These are phyloP conservation scores for Vigna unguiculata DNA, from an alignment of 306 rosid species.

Conservation along the genomic window DNA sequence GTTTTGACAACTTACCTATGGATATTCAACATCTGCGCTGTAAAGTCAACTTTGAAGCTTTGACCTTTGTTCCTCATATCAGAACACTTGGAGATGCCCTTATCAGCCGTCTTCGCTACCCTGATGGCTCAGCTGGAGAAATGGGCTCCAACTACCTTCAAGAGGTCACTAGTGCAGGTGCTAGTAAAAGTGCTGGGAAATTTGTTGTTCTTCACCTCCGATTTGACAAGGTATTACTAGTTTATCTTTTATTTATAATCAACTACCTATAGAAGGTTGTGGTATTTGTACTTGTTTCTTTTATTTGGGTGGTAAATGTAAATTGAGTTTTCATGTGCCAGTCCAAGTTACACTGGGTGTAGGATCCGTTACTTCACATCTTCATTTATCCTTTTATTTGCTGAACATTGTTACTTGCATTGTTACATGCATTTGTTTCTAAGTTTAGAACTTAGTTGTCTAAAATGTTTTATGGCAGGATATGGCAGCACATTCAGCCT, in stretches of 20 bases:
- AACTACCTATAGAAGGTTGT: constrained; percentile 20
- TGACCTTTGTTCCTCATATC: constrained; percentile 87
- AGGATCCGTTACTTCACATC: too few species aligned
- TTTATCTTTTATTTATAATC: not conserved
- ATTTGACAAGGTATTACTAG: constrained; percentile 80
- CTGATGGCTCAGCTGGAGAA: constrained; percentile 52
- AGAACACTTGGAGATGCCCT: constrained; percentile 88
- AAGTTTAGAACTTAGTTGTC: constrained; percentile 14
- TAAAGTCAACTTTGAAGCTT: constrained; percentile 94
- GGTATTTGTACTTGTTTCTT: not conserved
- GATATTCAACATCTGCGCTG: constrained; percentile 91
- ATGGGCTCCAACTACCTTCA: constrained; percentile 54
- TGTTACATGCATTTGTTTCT: not conserved
- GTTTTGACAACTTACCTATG: constrained; percentile 88
- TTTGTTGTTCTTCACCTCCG: constrained; percentile 94
- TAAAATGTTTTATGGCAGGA: constrained; percentile 60
- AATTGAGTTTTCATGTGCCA: not conserved
- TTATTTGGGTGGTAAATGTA: not conserved
- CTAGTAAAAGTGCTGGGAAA: constrained; percentile 58
- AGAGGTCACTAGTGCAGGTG: constrained; percentile 55
- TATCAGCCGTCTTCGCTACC: constrained; percentile 75
- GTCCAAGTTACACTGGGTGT: too few species aligned
- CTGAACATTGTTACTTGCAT: not conserved
- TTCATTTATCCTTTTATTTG: constrained; percentile 9
- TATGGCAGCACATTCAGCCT: constrained; percentile 99